phyloP scores from a whole-genome alignment of 1,139 yeast species.

The Hyphopichia pseudoburtonii region DNA sequence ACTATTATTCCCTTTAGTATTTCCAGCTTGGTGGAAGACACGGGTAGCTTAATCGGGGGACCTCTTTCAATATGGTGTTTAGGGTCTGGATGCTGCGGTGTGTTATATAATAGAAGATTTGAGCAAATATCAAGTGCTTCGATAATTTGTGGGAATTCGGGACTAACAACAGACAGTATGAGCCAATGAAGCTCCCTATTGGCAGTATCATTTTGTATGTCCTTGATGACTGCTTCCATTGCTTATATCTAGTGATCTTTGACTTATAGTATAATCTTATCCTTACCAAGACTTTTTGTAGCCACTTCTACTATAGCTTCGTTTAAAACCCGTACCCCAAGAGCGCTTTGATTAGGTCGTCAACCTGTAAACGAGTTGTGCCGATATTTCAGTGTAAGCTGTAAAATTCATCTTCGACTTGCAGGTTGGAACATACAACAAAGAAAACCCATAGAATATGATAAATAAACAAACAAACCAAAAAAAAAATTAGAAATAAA shows the following conservation, averaged over 20 bases:
- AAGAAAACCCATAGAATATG: background rate
- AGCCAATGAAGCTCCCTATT: constrained; percentile 46
- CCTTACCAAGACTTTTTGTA: too few species aligned
- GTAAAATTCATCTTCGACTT: too few species aligned
- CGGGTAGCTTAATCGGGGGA: constrained; percentile 41
- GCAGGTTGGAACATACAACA: background rate
- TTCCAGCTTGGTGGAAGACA: constrained; percentile 40
- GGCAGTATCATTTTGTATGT: constrained; percentile 22
- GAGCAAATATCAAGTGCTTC: constrained; percentile 43
- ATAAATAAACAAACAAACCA: background rate
- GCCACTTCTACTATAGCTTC: too few species aligned
- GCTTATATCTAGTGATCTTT: too few species aligned
- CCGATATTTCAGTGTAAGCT: too few species aligned
- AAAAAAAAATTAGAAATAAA: background rate
- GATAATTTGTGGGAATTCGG: constrained; percentile 40
- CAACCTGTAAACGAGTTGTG: too few species aligned
- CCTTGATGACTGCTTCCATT: background rate
- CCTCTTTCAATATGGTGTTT: constrained; percentile 30
- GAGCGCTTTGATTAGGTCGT: too few species aligned
- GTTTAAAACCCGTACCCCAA: too few species aligned
- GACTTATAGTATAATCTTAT: too few species aligned
- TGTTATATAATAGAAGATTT: constrained; percentile 36
- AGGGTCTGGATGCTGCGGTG: constrained; percentile 40
- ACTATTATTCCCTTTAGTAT: constrained; percentile 41
- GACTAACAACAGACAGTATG: constrained; percentile 26